phyloP scores from a whole-genome alignment of 768 basidiomycete genomes.

The Lenzites betulinus region DNA sequence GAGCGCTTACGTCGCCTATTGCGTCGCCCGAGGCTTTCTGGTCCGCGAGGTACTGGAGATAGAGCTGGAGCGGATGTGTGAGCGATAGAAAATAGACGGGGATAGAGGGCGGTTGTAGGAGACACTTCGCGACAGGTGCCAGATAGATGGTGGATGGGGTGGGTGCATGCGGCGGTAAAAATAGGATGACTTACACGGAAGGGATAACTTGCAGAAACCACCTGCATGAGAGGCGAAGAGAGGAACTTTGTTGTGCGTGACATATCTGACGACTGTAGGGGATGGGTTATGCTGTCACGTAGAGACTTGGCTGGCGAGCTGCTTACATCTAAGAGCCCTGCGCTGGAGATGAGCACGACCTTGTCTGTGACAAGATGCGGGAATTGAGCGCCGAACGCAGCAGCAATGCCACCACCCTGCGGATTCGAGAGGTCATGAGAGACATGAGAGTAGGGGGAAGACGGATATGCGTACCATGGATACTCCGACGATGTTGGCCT shows the following conservation, averaged over 20 bases:
- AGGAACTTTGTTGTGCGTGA: conserved; percentile 77
- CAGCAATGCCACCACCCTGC: conserved; percentile 74
- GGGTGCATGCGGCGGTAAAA: background rate
- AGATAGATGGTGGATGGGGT: background rate
- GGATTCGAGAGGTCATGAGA: background rate
- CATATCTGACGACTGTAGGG: conserved; percentile 56
- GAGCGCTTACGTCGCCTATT: conserved; percentile 30
- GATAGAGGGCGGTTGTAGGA: background rate
- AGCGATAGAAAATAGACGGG: background rate
- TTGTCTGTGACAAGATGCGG: conserved; percentile 69
- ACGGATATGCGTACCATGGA: conserved; percentile 61
- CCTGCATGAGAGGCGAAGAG: conserved; percentile 75
- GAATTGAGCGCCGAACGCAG: conserved; percentile 70
- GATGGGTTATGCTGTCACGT: background rate
- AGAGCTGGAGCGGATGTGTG: conserved; percentile 28
- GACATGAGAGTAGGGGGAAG: too few relatives aligned
- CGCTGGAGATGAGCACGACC: conserved; percentile 66
- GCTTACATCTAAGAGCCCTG: conserved; percentile 67
- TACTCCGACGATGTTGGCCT: conserved; percentile 64
- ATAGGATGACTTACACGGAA: conserved; percentile 49
- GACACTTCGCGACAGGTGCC: too few relatives aligned
- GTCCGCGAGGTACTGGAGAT: conserved; percentile 36
- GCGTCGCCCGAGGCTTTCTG: conserved; percentile 30
- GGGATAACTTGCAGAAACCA: conserved; percentile 60
- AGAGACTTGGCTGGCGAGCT: background rate